Evolutionary conservation across 2,329 filamentous ascomycete species (phyloP).

Genomic region (Exserohilum turcica): DNA sequence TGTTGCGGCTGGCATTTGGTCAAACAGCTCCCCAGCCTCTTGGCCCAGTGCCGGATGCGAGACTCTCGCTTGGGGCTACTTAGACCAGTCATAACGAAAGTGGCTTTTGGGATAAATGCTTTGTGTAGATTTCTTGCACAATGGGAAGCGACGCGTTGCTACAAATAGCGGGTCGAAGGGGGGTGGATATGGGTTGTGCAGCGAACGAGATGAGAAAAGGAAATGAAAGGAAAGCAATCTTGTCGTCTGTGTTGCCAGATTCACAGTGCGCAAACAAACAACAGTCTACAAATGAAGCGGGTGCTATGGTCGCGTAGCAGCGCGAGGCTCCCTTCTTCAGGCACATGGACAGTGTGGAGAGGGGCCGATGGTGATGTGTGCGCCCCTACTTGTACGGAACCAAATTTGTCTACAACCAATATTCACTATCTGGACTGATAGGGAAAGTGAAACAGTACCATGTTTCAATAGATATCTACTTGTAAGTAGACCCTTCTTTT

Average conservation of each 20-base stretch:
- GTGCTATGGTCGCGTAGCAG: slow-evolving; percentile 1
- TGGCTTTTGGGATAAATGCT: neutral
- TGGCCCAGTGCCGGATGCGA: slow-evolving; percentile 7
- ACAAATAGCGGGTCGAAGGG: neutral
- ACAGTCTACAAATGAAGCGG: neutral
- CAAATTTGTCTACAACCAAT: neutral
- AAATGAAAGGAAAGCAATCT: neutral
- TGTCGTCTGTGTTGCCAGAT: neutral
- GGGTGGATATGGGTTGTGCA: neutral
- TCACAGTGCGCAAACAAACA: neutral
- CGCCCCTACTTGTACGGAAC: neutral
- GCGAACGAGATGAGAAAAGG: neutral
- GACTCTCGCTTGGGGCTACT: slow-evolving; percentile 5
- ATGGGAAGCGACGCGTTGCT: neutral
- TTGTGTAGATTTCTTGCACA: neutral
- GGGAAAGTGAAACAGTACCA: neutral
- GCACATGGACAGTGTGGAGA: neutral
- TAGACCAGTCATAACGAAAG: neutral
- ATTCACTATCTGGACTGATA: neutral
- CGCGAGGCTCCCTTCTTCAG: neutral
- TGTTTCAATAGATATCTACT: neutral
- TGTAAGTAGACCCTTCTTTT: neutral
- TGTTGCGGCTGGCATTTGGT: slow-evolving; percentile 6
- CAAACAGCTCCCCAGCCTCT: slow-evolving; percentile 8
- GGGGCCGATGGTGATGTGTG: slow-evolving; percentile 7